Evolutionary conservation across 2,329 filamentous ascomycete genomes (phyloP), one percentile per base, ranked within the genome.

Genomic region (Didymella arachidicola): DNA sequence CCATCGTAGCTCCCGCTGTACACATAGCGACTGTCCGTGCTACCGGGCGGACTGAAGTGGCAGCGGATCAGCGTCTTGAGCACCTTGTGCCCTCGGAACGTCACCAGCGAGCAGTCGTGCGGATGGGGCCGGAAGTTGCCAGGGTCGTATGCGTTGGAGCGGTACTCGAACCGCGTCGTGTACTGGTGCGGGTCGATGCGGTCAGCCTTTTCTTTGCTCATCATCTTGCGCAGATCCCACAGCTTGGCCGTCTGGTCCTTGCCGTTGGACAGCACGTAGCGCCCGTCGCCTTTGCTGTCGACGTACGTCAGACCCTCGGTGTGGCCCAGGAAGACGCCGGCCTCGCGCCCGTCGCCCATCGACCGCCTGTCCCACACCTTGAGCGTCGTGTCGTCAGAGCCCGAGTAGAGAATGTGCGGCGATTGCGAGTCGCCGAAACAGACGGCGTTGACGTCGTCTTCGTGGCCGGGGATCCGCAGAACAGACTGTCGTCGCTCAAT

Each of bases 181-280:
- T 85, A 82, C 39, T 81, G 77, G n/a, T 81, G 78, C 4, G 85
- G 82, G 60, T 87, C 81, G 52, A 87, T 79, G 30, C 81, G 77
- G 44, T 83, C 81, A 59, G 87, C 90, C 51, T 83, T 80, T 32
- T 88, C 84, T 0, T 89, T 89, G 5, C 87, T 87, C 82, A 95
- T 91, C 84, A 93, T 94, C 83, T 91, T 96, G 50, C 94, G 85
- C 55, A 97, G 76, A 75, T 99, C 95, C 95, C 95, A 99, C 0
- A 99, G 84, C 78, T 98, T 98, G 87, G 96, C 96, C 41, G 89
- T 94, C 77, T 98, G 95, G 72, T 99, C 95, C 74, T 98, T 99
- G 61, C 88, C 92, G 70, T 99, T 99, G 65, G 89, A 93, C 26
- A 99, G 85, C 8, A 98, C 90, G 75, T 98, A 98, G 56, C 94